A percentile compares a stretch with the other conserved stretches of the same genome.
Evolutionary conservation across 345 rosid species (phyloP).

Genomic region (Chamaenerion angustifolium): DNA sequence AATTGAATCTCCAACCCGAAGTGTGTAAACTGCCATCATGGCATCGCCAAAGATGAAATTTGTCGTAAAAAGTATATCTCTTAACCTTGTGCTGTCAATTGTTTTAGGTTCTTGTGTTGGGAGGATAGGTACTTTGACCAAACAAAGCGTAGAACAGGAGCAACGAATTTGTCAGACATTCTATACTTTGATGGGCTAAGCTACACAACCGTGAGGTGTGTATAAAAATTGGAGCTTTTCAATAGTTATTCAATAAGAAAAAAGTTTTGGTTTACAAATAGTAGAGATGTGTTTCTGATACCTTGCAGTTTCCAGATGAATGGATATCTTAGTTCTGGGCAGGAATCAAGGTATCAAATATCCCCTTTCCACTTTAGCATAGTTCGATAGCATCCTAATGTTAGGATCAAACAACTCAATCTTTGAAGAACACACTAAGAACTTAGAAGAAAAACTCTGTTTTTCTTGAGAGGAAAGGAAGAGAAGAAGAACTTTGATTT

Average conservation of each 20-base stretch:
- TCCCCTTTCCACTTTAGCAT: neutral
- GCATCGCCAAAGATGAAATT: neutral
- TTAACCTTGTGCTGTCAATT: neutral
- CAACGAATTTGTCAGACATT: constrained; percentile 8
- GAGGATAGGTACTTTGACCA: constrained; percentile 40
- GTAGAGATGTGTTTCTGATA: neutral
- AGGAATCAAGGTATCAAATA: constrained; percentile 44
- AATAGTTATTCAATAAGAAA: neutral
- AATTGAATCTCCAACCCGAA: too few species aligned
- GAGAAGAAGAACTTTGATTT: too few species aligned
- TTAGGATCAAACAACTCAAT: too few species aligned
- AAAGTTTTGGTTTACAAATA: neutral
- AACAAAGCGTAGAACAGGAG: constrained; percentile 17
- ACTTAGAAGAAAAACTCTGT: too few species aligned
- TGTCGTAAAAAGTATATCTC: neutral
- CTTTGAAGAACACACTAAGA: too few species aligned
- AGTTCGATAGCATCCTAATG: too few species aligned
- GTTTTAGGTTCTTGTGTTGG: constrained; percentile 41
- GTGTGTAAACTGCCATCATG: too few species aligned
- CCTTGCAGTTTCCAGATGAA: constrained; percentile 45
- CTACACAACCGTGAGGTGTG: constrained; percentile 23
- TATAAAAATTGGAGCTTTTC: neutral
- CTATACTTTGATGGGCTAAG: constrained; percentile 6
- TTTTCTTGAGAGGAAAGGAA: too few species aligned
- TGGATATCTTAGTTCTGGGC: constrained; percentile 46